These are phyloP conservation scores for Tuber calosporum DNA, from an alignment of 495 filamentous ascomycete species.

Conservation along the genomic window DNA sequence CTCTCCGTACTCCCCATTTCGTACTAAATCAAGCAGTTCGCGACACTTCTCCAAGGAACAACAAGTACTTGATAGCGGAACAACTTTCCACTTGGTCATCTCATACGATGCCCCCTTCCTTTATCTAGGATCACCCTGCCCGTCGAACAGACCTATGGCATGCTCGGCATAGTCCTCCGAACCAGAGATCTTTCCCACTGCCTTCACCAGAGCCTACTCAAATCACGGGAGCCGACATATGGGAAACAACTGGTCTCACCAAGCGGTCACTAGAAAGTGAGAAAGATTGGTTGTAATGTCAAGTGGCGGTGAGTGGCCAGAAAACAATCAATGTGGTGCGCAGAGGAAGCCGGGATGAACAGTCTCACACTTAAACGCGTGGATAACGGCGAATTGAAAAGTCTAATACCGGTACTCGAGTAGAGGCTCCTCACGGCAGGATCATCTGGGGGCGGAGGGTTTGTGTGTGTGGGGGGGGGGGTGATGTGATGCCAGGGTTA, in stretches of 20 bases:
- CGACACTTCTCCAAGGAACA: slow-evolving; percentile 19
- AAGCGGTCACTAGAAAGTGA: slow-evolving; percentile 28
- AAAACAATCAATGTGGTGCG: slow-evolving; percentile 28
- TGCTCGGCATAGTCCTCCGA: slow-evolving; percentile 35
- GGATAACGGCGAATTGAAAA: slow-evolving; percentile 21
- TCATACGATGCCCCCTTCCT: slow-evolving; percentile 18
- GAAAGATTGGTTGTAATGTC: slow-evolving; percentile 31
- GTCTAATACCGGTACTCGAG: no score
- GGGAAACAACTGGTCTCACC: slow-evolving; percentile 40
- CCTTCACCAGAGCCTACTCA: not conserved
- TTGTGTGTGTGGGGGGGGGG: no score
- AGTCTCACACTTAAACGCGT: slow-evolving; percentile 34
- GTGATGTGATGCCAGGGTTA: no score
- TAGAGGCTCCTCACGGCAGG: slow-evolving; percentile 23
- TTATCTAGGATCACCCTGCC: slow-evolving; percentile 15
- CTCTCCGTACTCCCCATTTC: not conserved
- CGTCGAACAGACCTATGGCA: slow-evolving; percentile 20
- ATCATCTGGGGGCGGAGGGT: slow-evolving; percentile 6
- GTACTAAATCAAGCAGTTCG: slow-evolving; percentile 10
- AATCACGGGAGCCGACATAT: slow-evolving; percentile 31
- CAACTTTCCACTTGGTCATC: slow-evolving; percentile 32
- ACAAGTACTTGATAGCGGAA: slow-evolving; percentile 23
- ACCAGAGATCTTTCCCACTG: slow-evolving; percentile 18
- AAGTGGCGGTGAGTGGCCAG: slow-evolving; percentile 31
- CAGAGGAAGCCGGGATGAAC: slow-evolving; percentile 26